These are phyloP conservation scores for Pleurotus cornucopiae DNA, from an alignment of 768 basidiomycete genomes.

Conservation along the genomic window DNA sequence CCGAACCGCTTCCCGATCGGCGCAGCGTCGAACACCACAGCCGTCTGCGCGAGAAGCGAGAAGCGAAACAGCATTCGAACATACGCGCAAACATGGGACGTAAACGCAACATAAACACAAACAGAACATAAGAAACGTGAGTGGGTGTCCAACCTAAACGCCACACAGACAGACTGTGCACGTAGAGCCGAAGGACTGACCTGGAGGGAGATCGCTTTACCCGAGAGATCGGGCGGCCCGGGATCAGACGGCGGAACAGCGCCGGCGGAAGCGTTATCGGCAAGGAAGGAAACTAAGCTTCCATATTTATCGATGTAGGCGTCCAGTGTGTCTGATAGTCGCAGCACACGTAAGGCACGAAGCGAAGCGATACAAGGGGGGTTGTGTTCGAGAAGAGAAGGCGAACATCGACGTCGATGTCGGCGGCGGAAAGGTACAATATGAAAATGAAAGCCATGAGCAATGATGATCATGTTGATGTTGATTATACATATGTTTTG, in stretches of 20 bases:
- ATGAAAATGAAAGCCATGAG: too few species aligned
- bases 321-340: slow-evolving; percentile 59
- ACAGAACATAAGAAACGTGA: too few species aligned
- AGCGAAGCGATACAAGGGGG: slow-evolving; percentile 5
- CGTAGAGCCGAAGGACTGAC: slow-evolving; percentile 24
- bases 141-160: neutral
- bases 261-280: slow-evolving; percentile 31
- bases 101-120: neutral
- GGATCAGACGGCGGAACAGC: slow-evolving; percentile 57
- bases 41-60: slow-evolving; percentile 32
- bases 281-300: slow-evolving; percentile 60
- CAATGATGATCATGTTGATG: too few species aligned
- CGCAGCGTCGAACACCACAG: slow-evolving; percentile 57
- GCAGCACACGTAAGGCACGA: neutral
- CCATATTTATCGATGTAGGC: slow-evolving; percentile 77
- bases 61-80: too few species aligned
- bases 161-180: neutral
- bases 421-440: neutral
- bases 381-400: slow-evolving; percentile 5
- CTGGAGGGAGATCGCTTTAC: slow-evolving; percentile 64
- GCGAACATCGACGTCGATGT: neutral
- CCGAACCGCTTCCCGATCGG: slow-evolving; percentile 60
- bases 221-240: slow-evolving; percentile 60
- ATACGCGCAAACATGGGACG: neutral
- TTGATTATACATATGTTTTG: too few species aligned